Evolutionary conservation across 768 basidiomycete genomes (phyloP).

Genomic region (Lentinula edodes): DNA sequence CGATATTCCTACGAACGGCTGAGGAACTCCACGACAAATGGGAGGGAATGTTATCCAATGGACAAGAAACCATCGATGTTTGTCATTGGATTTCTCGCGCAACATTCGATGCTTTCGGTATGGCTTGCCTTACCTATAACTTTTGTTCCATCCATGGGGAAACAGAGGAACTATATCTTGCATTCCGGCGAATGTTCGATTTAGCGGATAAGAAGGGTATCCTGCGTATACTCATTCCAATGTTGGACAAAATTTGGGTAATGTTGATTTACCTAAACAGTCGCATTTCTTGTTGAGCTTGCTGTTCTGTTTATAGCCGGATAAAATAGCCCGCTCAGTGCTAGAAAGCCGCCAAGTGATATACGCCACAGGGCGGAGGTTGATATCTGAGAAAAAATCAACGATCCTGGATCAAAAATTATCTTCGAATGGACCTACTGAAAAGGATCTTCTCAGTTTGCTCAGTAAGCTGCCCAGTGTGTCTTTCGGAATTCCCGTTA

Average conservation of each 20-base stretch:
- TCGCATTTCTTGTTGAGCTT: background rate
- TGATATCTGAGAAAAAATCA: slow-evolving; percentile 37
- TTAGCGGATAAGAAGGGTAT: slow-evolving; percentile 41
- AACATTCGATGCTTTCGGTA: slow-evolving; percentile 60
- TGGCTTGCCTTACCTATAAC: slow-evolving; percentile 49
- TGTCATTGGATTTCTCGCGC: slow-evolving; percentile 55
- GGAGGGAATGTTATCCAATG: slow-evolving; percentile 24
- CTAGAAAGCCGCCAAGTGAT: slow-evolving; percentile 35
- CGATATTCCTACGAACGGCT: slow-evolving; percentile 47
- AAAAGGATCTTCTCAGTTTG: slow-evolving; percentile 45
- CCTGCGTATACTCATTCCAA: slow-evolving; percentile 36
- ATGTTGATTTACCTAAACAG: slow-evolving; percentile 11
- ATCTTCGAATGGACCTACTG: slow-evolving; percentile 21
- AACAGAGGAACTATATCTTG: slow-evolving; percentile 40
- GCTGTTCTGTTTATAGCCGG: slow-evolving; percentile 27
- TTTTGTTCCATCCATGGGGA: slow-evolving; percentile 47
- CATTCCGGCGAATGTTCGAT: slow-evolving; percentile 46
- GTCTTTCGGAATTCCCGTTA: too few relatives aligned
- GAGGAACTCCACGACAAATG: slow-evolving; percentile 42
- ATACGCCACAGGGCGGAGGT: slow-evolving; percentile 31
- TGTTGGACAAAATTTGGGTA: slow-evolving; percentile 40
- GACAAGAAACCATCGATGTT: slow-evolving; percentile 36
- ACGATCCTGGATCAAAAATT: slow-evolving; percentile 28
- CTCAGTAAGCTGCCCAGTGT: slow-evolving; percentile 29
- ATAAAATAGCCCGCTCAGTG: slow-evolving; percentile 31